Conservation (phyloP, 225 moss, liverwort and hornwort species). For the Pseudoscleropodium purum region DNA sequence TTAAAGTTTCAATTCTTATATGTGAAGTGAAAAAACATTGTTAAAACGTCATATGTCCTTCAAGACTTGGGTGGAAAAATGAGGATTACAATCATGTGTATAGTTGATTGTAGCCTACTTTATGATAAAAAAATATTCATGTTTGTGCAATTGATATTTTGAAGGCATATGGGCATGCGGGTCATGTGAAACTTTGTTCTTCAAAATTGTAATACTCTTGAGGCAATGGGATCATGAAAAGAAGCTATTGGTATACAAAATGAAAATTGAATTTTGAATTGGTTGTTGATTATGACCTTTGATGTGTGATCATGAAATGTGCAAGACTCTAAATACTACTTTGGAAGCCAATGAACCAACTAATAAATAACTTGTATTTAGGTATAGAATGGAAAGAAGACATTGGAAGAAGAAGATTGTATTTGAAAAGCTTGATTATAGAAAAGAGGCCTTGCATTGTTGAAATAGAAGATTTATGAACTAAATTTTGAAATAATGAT, state of each 20-base stretch:
- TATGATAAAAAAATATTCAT: not conserved
- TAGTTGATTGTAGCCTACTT: not conserved
- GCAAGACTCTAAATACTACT: not conserved
- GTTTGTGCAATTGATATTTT: not conserved
- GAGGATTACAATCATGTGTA: not conserved
- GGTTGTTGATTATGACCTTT: not conserved
- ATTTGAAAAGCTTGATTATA: not conserved
- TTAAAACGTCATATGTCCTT: not conserved
- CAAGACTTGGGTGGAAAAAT: not conserved
- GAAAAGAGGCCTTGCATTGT: not conserved
- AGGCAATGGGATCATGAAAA: not conserved
- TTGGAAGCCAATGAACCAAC: not conserved
- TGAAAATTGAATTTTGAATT: not conserved
- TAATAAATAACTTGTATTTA: not conserved
- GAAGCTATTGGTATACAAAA: not conserved
- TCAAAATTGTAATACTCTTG: not conserved
- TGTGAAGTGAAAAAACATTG: not conserved
- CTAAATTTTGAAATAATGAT: not conserved
- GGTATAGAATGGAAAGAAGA: not conserved
- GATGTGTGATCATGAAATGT: not conserved
- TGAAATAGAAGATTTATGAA: not conserved
- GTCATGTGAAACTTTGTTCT: not conserved
- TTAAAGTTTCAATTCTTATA: not conserved
- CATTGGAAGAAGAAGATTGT: not conserved
- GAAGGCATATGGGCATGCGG: not conserved